Evolutionary conservation across 2,329 filamentous ascomycete species (phyloP).

Genomic region (Calonectria montana): DNA sequence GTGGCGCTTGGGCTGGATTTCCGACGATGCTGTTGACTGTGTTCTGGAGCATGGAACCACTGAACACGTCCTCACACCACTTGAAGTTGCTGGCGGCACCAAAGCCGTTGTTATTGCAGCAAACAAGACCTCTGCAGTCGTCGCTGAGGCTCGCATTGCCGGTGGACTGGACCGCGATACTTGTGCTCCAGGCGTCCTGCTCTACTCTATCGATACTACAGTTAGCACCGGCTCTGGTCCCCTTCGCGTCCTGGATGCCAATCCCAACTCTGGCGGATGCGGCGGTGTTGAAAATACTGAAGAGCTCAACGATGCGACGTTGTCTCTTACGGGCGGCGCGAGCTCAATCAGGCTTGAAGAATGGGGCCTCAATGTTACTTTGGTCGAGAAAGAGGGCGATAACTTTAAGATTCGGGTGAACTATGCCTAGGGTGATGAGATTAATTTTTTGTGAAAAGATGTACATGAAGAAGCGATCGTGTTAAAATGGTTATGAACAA

Average conservation of each 20-base stretch:
- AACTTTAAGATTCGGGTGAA: constrained; percentile 14
- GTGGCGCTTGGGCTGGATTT: constrained; percentile 52
- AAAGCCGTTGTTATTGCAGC: constrained; percentile 29
- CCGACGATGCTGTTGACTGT: constrained; percentile 48
- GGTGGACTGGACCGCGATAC: constrained; percentile 38
- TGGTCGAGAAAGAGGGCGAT: constrained; percentile 8
- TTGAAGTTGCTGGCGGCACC: constrained; percentile 23
- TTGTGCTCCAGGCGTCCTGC: constrained; percentile 48
- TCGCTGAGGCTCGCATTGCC: constrained; percentile 46
- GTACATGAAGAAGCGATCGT: neutral
- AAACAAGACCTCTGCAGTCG: constrained; percentile 36
- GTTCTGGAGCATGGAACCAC: constrained; percentile 38
- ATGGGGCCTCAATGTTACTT: constrained; percentile 28
- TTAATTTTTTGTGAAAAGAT: neutral
- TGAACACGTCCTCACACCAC: constrained; percentile 35
- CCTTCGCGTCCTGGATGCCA: constrained; percentile 47
- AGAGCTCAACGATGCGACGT: constrained; percentile 47
- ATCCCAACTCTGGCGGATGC: constrained; percentile 44
- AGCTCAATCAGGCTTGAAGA: constrained; percentile 12
- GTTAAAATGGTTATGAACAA: neutral
- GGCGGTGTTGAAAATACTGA: constrained; percentile 14
- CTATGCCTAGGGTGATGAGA: neutral
- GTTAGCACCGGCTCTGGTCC: constrained; percentile 44
- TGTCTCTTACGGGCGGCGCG: constrained; percentile 28
- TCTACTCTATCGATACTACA: constrained; percentile 48